Base-by-base conservation (phyloP, 1,284 basidiomycete species). In the Moesziomyces sp. region DNA sequence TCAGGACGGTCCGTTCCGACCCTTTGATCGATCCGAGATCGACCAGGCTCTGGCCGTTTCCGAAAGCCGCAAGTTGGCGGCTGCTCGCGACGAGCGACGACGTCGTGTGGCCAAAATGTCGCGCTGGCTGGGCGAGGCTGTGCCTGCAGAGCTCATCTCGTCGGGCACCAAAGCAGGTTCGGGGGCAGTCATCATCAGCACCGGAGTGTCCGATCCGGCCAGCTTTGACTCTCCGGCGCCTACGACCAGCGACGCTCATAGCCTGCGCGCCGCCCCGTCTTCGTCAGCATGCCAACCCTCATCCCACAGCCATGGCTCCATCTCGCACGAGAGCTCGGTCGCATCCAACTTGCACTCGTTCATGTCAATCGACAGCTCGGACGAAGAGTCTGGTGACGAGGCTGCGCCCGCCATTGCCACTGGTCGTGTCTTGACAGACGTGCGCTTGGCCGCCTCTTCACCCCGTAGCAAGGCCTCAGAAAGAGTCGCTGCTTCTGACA, bases 121-220 rank as follows among this genome's bases (percentile, higher is more conserved):
- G 38, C 67, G 71, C 13, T 80, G 76, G 78, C 74, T 80, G 16
- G 78, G 78, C 26, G 76, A 74, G 55, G 65, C 66, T 14, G 65
- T 74, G 10, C 72, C 65, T 5, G 73, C 64, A 11, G 74, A 70
- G 52, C 63, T 74, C 40, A 65, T 74, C 28, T n/a, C 50, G 26
- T 46, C 66, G 11, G 55, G 33, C 10, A 26, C 45, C 13, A 21
- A 28, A 33, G 44, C 62, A 21, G 26, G 18, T 14, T 47, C 43
- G 45, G 51, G 28, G 24, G 59, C 56, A 6, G 56, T 69, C 14
- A 69, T 69, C 10, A 45, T 56, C 23, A 69, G 66, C 56, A 63
- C 56, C 4, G 35, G 30, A 13, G 3, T 10, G 4, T 2, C 30
- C 30, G 11, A 33, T 33, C 47, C 35, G 40, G 21, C n/a, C 21